phyloP scores from a whole-genome alignment of 805 yeast species.

The Barnettozyma sucrosica region DNA sequence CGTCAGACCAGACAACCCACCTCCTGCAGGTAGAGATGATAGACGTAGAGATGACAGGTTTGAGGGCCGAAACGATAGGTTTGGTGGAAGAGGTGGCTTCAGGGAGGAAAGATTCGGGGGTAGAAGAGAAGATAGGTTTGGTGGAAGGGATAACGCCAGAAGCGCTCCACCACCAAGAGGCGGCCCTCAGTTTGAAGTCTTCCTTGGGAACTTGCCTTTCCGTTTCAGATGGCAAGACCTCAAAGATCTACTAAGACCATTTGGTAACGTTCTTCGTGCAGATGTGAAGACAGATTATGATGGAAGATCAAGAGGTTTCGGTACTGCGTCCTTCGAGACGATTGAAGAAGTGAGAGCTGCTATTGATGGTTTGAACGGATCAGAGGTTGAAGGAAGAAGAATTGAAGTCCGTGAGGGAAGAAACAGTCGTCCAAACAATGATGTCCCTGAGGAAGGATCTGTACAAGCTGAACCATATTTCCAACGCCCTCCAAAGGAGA shows the following conservation, averaged over 20 bases:
- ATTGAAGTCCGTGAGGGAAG: conserved; percentile 78
- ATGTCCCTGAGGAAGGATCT: conserved; percentile 1
- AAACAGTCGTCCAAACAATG: conserved; percentile 15
- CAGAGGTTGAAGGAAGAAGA: conserved; percentile 66
- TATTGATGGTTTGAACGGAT: conserved; percentile 61
- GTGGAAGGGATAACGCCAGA: conserved; percentile 14
- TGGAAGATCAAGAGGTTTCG: conserved; percentile 83
- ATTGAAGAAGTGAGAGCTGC: conserved; percentile 69
- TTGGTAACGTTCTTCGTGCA: conserved; percentile 77
- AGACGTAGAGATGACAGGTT: conserved; percentile 12
- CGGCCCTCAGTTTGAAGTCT: conserved; percentile 45
- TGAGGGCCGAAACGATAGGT: conserved; percentile 13
- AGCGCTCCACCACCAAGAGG: conserved; percentile 21
- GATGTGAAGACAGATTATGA: conserved; percentile 61
- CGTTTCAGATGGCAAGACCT: conserved; percentile 78
- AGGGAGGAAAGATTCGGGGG: conserved; percentile 8
- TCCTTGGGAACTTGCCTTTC: conserved; percentile 79
- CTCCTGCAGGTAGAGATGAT: conserved; percentile 40
- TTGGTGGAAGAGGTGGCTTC: conserved; percentile 12
- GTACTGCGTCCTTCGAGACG: conserved; percentile 66
- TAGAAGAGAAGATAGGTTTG: conserved; percentile 12
- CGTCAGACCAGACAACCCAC: conserved; percentile 88
- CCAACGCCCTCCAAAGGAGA: background rate
- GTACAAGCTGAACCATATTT: conserved; percentile 1
- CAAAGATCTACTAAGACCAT: conserved; percentile 74